These are phyloP conservation scores for Ilyonectria destructans DNA, from an alignment of 2,329 filamentous ascomycete species.

Conservation along the genomic window DNA sequence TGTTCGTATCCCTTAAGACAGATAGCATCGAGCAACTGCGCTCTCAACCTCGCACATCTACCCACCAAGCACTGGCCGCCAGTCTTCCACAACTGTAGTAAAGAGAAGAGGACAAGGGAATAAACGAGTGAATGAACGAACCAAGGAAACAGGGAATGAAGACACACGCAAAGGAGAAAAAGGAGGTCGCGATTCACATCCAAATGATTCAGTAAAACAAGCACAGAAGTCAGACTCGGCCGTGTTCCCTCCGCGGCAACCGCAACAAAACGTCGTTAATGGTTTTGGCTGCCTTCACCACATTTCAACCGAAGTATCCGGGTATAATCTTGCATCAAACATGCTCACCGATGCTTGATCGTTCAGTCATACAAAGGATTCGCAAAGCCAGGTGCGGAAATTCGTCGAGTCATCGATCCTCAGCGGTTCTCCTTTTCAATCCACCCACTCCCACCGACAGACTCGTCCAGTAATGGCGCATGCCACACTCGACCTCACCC, in stretches of 20 bases:
- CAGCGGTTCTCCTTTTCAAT: slow-evolving; percentile 29
- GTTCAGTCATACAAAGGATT: slow-evolving; percentile 49
- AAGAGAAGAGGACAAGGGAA: slow-evolving; percentile 8
- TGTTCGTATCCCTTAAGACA: slow-evolving; percentile 8
- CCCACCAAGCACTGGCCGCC: slow-evolving; percentile 15
- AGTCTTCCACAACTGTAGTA: slow-evolving; percentile 11
- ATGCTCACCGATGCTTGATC: slow-evolving; percentile 48
- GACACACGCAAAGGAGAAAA: slow-evolving; percentile 16
- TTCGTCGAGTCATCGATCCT: slow-evolving; percentile 42
- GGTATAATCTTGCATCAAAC: slow-evolving; percentile 52
- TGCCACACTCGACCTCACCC: slow-evolving; percentile 17
- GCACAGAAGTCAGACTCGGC: slow-evolving; percentile 35
- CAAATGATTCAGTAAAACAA: slow-evolving; percentile 36
- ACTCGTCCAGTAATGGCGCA: slow-evolving; percentile 14
- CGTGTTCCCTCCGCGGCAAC: slow-evolving; percentile 43
- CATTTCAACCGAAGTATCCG: slow-evolving; percentile 47
- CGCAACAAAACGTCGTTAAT: slow-evolving; percentile 51
- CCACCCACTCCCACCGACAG: slow-evolving; percentile 27
- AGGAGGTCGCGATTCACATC: slow-evolving; percentile 38
- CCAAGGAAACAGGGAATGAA: slow-evolving; percentile 21
- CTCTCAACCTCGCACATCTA: slow-evolving; percentile 1
- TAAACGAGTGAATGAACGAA: slow-evolving; percentile 12
- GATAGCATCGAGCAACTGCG: slow-evolving; percentile 14
- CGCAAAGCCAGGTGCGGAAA: slow-evolving; percentile 46
- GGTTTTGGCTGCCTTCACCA: slow-evolving; percentile 46